Percentiles rank a stretch among this genome's conserved stretches.
These are phyloP conservation scores for Eruca vesicaria DNA, from an alignment of 441 rosid genomes.

Conservation along the genomic window DNA sequence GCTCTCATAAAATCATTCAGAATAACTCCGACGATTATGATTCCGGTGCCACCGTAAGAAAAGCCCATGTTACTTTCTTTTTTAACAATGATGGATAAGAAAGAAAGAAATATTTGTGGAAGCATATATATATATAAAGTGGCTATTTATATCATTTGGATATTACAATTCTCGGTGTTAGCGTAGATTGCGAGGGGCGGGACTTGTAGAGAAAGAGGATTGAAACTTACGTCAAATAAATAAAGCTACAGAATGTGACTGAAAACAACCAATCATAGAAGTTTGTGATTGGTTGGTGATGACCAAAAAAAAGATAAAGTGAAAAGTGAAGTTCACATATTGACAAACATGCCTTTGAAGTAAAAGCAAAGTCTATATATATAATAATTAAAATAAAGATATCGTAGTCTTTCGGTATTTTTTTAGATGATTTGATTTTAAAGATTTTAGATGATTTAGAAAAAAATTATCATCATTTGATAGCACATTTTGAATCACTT, in stretches of 20 bases:
- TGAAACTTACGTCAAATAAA: constrained; percentile 21
- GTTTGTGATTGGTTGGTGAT: constrained; percentile 19
- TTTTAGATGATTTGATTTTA: not conserved
- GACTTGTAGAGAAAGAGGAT: constrained; percentile 9
- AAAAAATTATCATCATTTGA: not conserved
- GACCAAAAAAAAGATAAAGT: not conserved
- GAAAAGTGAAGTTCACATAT: not conserved
- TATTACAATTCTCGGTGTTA: not conserved
- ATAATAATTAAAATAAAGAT: not conserved
- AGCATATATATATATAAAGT: not conserved
- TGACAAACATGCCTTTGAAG: constrained; percentile 24
- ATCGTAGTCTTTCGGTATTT: not conserved
- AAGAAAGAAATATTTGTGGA: not conserved
- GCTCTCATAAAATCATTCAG: constrained; percentile 16
- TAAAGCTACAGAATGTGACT: constrained; percentile 21
- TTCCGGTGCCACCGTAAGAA: constrained; percentile 29
- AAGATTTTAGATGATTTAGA: not conserved
- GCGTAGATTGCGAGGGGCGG: constrained; percentile 25
- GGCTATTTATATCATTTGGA: constrained; percentile 13
- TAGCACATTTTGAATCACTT: not conserved
- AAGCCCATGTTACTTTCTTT: constrained; percentile 12
- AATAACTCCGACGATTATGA: constrained; percentile 26
- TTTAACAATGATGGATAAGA: not conserved
- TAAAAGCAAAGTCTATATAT: constrained; percentile 4
- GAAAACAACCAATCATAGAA: not conserved